Conservation (phyloP, 495 filamentous ascomycete species). For the Parathielavia hyrcaniae region DNA sequence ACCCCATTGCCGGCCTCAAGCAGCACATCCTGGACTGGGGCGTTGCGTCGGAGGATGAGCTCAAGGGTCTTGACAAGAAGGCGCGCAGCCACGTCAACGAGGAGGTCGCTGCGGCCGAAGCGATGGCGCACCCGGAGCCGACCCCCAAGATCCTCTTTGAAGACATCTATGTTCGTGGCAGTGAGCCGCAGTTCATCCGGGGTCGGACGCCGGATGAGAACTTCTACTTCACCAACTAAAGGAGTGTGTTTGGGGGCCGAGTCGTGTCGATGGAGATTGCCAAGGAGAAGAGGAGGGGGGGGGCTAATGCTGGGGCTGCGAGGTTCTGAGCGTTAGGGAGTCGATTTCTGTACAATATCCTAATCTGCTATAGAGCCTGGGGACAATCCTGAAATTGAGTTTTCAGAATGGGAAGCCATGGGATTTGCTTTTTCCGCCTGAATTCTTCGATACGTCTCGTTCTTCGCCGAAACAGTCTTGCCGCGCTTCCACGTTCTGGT, state of each 20-base stretch:
- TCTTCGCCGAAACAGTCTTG: neutral
- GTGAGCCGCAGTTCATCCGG: conserved; percentile 84
- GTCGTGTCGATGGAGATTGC: neutral
- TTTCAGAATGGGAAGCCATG: conserved; percentile 15
- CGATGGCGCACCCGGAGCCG: conserved; percentile 70
- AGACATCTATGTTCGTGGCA: conserved; percentile 92
- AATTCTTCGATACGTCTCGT: neutral
- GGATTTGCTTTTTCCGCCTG: neutral
- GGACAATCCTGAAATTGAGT: conserved; percentile 21
- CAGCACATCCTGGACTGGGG: conserved; percentile 96
- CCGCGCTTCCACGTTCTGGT: neutral
- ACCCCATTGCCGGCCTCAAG: conserved; percentile 96
- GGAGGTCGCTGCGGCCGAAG: conserved; percentile 86
- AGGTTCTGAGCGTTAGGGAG: conserved; percentile 14
- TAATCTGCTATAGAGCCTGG: conserved; percentile 25
- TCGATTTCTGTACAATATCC: conserved; percentile 24
- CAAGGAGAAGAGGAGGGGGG: conserved; percentile 5
- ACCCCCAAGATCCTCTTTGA: conserved; percentile 78
- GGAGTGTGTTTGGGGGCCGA: neutral
- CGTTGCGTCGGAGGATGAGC: conserved; percentile 88
- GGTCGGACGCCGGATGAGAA: conserved; percentile 89
- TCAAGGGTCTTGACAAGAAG: conserved; percentile 91
- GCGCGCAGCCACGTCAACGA: conserved; percentile 76
- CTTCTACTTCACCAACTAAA: conserved; percentile 61
- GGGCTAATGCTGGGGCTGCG: neutral